Evolutionary conservation across 192 early-diverging fungal species (phyloP), one percentile per base, ranked within the genome.

Genomic region (Dissophora globulifera): DNA sequence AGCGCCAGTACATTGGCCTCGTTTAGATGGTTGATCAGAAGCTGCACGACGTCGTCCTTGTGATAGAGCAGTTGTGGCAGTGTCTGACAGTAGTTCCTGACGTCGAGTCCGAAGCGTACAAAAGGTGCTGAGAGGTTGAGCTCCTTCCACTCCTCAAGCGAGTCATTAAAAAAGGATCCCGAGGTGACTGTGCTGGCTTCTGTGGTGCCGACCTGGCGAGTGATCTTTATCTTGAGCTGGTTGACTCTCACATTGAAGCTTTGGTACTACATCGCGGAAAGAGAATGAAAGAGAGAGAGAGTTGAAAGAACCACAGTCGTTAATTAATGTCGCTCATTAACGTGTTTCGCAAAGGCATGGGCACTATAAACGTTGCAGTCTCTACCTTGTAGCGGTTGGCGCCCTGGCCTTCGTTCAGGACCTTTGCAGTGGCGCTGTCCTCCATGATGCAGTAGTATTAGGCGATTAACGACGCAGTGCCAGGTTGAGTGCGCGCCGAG

Each of bases 61-160:
- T 99, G 94, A 70, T 95, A 94, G 9, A 99, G 82, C 20, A 99
- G 82, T 67, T 93, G 89, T n/a, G 94, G 88, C 16, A 99, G 82
- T 13, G 93, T 92, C 69, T 90, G 83, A 55, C 86, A 80, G 54
- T 87, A 82, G 26, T 82, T 79, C 43, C 78, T 79, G 23, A 97
- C 82, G 8, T 93, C 90, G 15, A 83, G 80, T 20, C 82, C 67
- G 70, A 98, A 94, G 15, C 79, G 80, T 8, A 84, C 85, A 74
- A 94, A 99, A 52, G 92, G 86, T 31, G 80, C 84, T 4, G 97
- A 96, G 61, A 91, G 83, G 79, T 99, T 97, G n/a, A 95, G 83
- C 55, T 99, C 97, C 48, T 80, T 84, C 93, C 94, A 96, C 57
- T 88, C 84, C 20, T 85, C 82, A n/a, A 97, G 62, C 0, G 89